Evolutionary conservation across 1,284 basidiomycete species (phyloP).

Genomic region (Ceratobasidium sp.): DNA sequence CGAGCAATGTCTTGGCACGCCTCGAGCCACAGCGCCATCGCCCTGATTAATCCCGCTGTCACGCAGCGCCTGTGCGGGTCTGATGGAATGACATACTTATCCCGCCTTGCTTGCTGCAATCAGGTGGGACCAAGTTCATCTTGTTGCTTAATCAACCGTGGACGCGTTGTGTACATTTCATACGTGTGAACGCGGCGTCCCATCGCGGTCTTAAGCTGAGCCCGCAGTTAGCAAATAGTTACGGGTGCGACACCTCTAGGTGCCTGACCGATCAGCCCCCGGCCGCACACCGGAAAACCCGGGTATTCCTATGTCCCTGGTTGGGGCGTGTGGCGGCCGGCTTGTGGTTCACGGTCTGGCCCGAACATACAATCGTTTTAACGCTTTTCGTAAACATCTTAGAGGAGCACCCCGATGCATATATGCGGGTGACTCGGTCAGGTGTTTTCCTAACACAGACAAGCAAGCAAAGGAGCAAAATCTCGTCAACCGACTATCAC

Average conservation of each 20-base stretch:
- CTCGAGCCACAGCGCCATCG: not conserved
- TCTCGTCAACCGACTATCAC: too few species aligned
- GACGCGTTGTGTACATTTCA: not conserved
- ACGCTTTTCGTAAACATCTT: not conserved
- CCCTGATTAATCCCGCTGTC: not conserved
- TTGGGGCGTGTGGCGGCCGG: not conserved
- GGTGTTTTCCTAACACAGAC: too few species aligned
- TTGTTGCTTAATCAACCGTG: too few species aligned
- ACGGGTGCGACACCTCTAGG: not conserved
- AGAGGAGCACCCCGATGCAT: too few species aligned
- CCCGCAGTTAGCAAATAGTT: too few species aligned
- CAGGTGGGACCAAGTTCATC: too few species aligned
- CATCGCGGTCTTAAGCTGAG: too few species aligned
- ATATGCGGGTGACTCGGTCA: too few species aligned
- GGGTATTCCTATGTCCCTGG: not conserved
- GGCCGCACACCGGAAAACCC: not conserved
- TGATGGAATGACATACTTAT: too few species aligned
- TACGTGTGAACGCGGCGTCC: not conserved
- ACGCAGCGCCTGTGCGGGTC: not conserved
- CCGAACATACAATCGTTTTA: not conserved
- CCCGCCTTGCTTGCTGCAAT: too few species aligned
- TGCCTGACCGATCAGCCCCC: not conserved
- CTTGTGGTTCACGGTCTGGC: not conserved
- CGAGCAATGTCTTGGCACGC: conserved; percentile 1
- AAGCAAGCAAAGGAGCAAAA: too few species aligned